Base-by-base conservation (phyloP, 2,329 filamentous ascomycete species). In the Botrytis aclada region DNA sequence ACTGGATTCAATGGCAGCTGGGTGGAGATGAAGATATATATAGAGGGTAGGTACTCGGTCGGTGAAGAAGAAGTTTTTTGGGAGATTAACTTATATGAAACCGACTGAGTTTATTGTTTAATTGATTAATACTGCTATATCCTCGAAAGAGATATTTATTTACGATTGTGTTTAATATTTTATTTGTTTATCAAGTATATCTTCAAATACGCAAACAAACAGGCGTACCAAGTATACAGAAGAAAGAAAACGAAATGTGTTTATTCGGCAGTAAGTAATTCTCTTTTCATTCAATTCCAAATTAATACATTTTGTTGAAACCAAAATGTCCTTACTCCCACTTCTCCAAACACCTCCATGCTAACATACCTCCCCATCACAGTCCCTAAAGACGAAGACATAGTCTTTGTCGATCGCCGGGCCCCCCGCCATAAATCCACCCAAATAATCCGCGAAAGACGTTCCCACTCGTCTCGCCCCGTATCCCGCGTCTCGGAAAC, bases 401-500 rank as follows among this genome's bases (percentile, higher is more conserved):
- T 72, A 66, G 70, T 72, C 34, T 72, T 72, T 51, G 70, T 72
- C 16, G 70, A 72, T 29, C 70, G 62, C 3, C 70, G 62, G 6
- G 39, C 47, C 4, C 61, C 70, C 39, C 70, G 70, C n/a, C 70
- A 10, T 37, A 65, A 56, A 54, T 56, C 47, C 47, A 56, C 54
- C 29, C 45, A 66, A 37, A 45, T 72, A 22, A 10, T 67, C 41
- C 62, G 43, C 37, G 37, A 54, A 37, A 29, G 61, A 32, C 61
- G 39, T 41, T 58, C 37, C 37, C 37, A 51, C 29, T 51, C 22
- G 16, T 39, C 62, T 34, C 70, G 62, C 18, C 70, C 70, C 22
- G 70, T 72, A 16, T 72, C 70, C 51, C 70, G 70, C 70, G 16
- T 67, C 9, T 72, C 70, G 12, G 70, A 72, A 67, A 72, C 70